These are phyloP conservation scores for Geosmithia putterillii DNA, from an alignment of 2,329 filamentous ascomycete species.

Conservation along the genomic window DNA sequence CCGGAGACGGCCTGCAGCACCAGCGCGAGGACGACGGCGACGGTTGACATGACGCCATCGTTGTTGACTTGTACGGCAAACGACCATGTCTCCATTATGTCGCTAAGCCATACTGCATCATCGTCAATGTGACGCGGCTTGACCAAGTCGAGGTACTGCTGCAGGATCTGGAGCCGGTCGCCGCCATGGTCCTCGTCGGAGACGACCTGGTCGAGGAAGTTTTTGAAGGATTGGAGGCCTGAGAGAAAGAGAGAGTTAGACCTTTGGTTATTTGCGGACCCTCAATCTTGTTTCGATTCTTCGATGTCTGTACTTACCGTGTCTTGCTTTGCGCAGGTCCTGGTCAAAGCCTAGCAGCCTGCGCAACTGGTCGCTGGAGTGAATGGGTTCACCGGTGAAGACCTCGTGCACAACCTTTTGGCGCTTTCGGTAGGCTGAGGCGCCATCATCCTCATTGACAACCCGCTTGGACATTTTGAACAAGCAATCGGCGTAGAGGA, in stretches of 20 bases:
- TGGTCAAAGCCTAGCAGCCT: constrained; percentile 60
- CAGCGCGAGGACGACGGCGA: constrained; percentile 69
- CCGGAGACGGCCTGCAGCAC: constrained; percentile 68
- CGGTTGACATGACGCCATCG: constrained; percentile 67
- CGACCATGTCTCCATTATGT: constrained; percentile 81
- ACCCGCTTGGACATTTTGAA: constrained; percentile 32
- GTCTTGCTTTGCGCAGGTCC: constrained; percentile 53
- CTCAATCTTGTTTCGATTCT: neutral
- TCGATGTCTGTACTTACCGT: constrained; percentile 31
- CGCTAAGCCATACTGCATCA: constrained; percentile 52
- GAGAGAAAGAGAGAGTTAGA: neutral
- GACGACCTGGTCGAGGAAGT: constrained; percentile 55
- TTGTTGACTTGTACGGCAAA: constrained; percentile 71
- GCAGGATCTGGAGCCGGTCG: constrained; percentile 44
- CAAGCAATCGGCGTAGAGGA: too few species aligned
- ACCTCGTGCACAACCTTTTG: constrained; percentile 43
- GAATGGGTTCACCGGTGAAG: constrained; percentile 48
- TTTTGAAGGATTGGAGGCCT: constrained; percentile 60
- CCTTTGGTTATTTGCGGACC: neutral
- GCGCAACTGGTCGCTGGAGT: constrained; percentile 53
- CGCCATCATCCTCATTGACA: constrained; percentile 20
- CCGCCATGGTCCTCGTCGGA: constrained; percentile 28
- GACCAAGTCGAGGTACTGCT: constrained; percentile 52
- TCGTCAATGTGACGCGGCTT: constrained; percentile 31
- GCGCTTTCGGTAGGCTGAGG: constrained; percentile 34